phyloP scores from a whole-genome alignment of 257 asterid species.

The Solanum chiquidenum region DNA sequence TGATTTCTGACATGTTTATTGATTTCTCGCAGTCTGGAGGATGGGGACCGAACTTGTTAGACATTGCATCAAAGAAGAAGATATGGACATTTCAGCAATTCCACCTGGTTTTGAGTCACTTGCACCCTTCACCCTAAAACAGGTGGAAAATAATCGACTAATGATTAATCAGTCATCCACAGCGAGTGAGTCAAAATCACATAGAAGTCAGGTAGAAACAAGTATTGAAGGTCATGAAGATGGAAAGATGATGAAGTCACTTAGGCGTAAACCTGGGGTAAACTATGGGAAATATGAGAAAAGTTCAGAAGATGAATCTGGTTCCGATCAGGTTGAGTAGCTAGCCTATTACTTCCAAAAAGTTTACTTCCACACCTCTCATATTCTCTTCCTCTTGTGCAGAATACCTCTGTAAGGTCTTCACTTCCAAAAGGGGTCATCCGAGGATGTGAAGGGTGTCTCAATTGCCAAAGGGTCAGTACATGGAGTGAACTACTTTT shows the following conservation, averaged over 20 bases:
- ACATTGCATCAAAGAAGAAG: slow-evolving; percentile 59
- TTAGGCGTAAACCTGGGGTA: slow-evolving; percentile 45
- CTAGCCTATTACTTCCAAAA: background rate
- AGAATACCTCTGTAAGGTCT: slow-evolving; percentile 25
- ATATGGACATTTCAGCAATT: slow-evolving; percentile 59
- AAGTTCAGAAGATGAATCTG: slow-evolving; percentile 62
- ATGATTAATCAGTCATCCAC: slow-evolving; percentile 21
- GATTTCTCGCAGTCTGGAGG: slow-evolving; percentile 16
- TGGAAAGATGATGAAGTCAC: slow-evolving; percentile 31
- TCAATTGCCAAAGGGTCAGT: slow-evolving; percentile 78
- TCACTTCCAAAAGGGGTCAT: slow-evolving; percentile 73
- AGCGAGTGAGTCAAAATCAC: slow-evolving; percentile 24
- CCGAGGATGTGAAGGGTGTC: slow-evolving; percentile 83
- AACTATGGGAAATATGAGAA: slow-evolving; percentile 40
- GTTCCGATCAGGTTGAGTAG: slow-evolving; percentile 65
- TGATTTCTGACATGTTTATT: background rate
- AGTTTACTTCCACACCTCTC: background rate
- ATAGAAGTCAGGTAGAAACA: slow-evolving; percentile 24
- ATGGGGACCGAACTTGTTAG: slow-evolving; percentile 81
- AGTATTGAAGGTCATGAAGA: slow-evolving; percentile 28
- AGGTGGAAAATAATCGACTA: slow-evolving; percentile 29
- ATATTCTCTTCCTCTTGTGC: slow-evolving; percentile 8
- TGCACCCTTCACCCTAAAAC: slow-evolving; percentile 55
- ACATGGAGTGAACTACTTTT: background rate
- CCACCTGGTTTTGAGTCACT: slow-evolving; percentile 97